Evolutionary conservation across 129 eudicot species (phyloP).

Genomic region (Chrysanthemum seticuspe): DNA sequence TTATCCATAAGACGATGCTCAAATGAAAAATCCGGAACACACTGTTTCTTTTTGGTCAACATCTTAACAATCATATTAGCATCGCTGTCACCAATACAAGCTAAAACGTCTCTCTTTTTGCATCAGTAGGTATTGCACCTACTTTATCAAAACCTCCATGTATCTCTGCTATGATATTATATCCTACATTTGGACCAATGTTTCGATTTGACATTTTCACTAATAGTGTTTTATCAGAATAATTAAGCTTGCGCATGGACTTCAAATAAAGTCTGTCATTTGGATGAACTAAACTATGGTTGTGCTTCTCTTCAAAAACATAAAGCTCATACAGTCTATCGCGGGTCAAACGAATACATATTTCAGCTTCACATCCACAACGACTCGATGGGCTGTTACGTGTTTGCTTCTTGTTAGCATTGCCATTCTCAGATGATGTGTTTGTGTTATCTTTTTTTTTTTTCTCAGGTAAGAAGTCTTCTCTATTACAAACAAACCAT

Average conservation of each 20-base stretch:
- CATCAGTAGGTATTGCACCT: not conserved
- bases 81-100: not conserved
- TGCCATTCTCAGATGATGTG: no score
- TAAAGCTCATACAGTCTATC: no score
- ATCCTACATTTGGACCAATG: not conserved
- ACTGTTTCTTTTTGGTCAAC: not conserved
- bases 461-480: no score
- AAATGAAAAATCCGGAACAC: not conserved
- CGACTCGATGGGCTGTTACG: no score
- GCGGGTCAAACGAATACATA: no score
- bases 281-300: not conserved
- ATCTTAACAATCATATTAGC: not conserved
- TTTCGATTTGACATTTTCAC: not conserved
- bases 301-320: not conserved
- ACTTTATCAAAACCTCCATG: not conserved
- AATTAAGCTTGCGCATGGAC: not conserved
- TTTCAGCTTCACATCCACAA: no score
- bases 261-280: no score
- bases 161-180: not conserved
- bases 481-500: no score
- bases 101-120: not conserved
- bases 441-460: no score
- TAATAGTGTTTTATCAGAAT: not conserved
- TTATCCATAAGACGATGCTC: not conserved
- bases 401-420: no score